Base-by-base conservation (phyloP, 257 asterid species). In the Apocynum venetum region DNA sequence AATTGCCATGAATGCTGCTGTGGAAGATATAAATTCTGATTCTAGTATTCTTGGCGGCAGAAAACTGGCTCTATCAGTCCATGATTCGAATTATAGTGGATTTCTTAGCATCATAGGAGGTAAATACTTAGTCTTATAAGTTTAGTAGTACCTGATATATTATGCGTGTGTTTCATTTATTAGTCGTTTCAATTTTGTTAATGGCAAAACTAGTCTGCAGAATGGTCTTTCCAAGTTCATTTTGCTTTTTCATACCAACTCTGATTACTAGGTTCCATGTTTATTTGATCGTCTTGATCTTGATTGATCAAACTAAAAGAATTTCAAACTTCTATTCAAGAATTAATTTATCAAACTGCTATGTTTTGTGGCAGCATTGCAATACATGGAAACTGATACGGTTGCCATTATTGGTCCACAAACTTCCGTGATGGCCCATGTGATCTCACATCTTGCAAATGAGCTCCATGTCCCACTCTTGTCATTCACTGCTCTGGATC, bases 331-430 rank as follows among this genome's bases (percentile, higher is more conserved):
- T 43, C 36, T 68, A 41, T 9, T 19, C 2, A 43, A 17, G 35
- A 41, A 68, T 43, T 68, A 68, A 68, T 25, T 68, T 43, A 41
- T 68, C 8, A 20, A 68, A 43, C 73, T 43, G 15, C 36, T 43
- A 40, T 68, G 20, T 19, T 46, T 68, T 68, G 73, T 8, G 12
- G 48, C 90, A 93, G 96, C 96, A 12, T 75, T 93, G 85, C 89
- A 87, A 83, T 90, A 75, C 83, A 88, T 94, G 97, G 93, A 87
- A 89, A 79, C 88, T 15, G 81, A 94, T 41, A 89, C 89, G 0
- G 89, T 89, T 40, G 98, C 98, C 31, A 87, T 94, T 66, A 88
- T 94, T 71, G 97, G 98, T 53, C 98, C 98, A 63, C 98, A 94
- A 82, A 77, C 79, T 70, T 90, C 97, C n/a, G 88, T 84, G 36